Evolutionary conservation across 192 early-diverging fungal genomes (phyloP).

Genomic region (Lunasporangiospora selenospora): DNA sequence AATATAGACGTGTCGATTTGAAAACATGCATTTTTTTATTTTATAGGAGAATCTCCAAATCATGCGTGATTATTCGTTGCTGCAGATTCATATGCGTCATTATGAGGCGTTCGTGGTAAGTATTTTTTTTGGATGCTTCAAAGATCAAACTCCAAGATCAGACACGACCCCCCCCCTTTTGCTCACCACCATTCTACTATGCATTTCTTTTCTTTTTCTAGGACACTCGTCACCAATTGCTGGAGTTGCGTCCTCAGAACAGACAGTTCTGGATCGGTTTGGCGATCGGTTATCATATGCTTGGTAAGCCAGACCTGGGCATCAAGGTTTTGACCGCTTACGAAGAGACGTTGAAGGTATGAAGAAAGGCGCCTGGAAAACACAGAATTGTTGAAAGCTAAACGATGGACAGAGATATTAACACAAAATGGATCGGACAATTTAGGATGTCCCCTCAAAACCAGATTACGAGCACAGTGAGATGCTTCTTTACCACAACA

Average conservation of each 20-base stretch:
- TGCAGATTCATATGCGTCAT: constrained; percentile 90
- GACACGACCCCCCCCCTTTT: background rate
- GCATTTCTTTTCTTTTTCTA: constrained; percentile 24
- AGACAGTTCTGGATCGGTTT: constrained; percentile 87
- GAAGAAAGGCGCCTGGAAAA: too few relatives aligned
- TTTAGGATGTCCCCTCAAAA: constrained; percentile 42
- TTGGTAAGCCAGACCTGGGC: constrained; percentile 77
- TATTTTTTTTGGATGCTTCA: constrained; percentile 6
- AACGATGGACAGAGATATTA: constrained; percentile 1
- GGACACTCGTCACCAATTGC: constrained; percentile 73
- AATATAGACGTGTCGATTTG: too few relatives aligned
- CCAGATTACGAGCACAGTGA: constrained; percentile 80
- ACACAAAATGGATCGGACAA: background rate
- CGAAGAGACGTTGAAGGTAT: constrained; percentile 73
- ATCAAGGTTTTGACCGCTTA: constrained; percentile 72
- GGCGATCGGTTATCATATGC: constrained; percentile 84
- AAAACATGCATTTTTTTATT: background rate
- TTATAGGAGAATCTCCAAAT: constrained; percentile 89
- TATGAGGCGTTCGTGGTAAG: constrained; percentile 79
- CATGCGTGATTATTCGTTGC: constrained; percentile 84
- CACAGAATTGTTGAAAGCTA: background rate
- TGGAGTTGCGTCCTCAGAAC: constrained; percentile 71
- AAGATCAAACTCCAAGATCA: background rate
- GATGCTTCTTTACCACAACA: constrained; percentile 86
- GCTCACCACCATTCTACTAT: background rate